A percentile compares a stretch with the other conserved stretches of the same genome.
phyloP scores from a whole-genome alignment of 2,329 filamentous ascomycete species.

The Aureobasidium sp. region DNA sequence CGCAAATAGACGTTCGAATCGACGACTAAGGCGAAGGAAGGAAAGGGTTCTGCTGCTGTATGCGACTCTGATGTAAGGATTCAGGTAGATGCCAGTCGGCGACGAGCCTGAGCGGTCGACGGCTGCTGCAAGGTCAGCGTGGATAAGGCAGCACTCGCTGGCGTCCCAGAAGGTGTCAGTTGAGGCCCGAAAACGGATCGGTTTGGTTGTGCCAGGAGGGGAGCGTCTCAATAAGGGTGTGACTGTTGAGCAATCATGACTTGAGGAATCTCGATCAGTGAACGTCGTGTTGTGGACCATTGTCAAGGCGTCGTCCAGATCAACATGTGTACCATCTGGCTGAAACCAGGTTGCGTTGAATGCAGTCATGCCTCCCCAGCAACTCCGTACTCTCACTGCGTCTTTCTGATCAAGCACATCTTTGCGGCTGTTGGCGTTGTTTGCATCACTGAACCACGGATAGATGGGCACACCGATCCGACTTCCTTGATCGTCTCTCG shows the following conservation, averaged over 20 bases:
- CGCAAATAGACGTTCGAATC: slow-evolving; percentile 55
- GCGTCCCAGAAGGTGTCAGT: slow-evolving; percentile 40
- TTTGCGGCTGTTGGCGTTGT: slow-evolving; percentile 46
- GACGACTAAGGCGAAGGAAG: slow-evolving; percentile 54
- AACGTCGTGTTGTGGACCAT: neutral
- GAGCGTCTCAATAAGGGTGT: neutral
- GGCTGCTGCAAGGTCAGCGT: slow-evolving; percentile 36
- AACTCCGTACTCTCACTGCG: slow-evolving; percentile 63
- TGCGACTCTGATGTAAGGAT: slow-evolving; percentile 66
- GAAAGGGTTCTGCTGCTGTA: slow-evolving; percentile 53
- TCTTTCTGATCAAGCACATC: slow-evolving; percentile 57
- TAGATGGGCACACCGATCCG: slow-evolving; percentile 45
- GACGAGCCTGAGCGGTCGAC: slow-evolving; percentile 22
- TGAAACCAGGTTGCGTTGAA: slow-evolving; percentile 58
- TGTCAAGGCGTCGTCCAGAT: neutral
- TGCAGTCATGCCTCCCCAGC: slow-evolving; percentile 71
- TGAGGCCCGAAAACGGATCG: slow-evolving; percentile 38
- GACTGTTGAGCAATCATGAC: neutral
- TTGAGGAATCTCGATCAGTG: neutral
- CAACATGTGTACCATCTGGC: slow-evolving; percentile 16
- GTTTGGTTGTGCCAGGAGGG: slow-evolving; percentile 22
- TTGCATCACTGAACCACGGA: slow-evolving; percentile 56
- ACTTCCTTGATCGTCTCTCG: slow-evolving; percentile 57
- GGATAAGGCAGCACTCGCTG: slow-evolving; percentile 43
- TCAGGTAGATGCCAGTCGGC: slow-evolving; percentile 59